A percentile compares a stretch with the other conserved stretches of the same genome.
phyloP scores from a whole-genome alignment of 306 rosid genomes.

The Inga laurina region DNA sequence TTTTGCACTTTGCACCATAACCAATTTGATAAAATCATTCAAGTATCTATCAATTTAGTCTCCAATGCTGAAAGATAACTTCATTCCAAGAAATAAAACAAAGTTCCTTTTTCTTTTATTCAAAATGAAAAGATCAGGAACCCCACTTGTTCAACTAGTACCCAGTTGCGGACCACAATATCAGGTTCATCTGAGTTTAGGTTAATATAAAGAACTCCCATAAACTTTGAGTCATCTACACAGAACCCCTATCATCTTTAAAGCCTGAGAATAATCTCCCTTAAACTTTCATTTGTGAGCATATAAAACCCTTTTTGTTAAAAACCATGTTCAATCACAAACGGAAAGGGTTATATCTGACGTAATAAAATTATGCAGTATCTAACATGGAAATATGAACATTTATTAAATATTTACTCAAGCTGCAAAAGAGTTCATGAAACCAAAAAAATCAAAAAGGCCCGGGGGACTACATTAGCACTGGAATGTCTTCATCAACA shows the following conservation, averaged over 20 bases:
- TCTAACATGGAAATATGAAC: background rate
- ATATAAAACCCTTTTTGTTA: background rate
- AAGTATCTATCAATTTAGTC: background rate
- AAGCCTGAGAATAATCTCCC: background rate
- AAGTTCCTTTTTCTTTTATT: background rate
- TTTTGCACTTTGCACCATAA: background rate
- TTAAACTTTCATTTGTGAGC: background rate
- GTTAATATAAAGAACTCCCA: too few relatives aligned
- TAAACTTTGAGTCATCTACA: background rate
- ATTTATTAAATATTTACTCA: background rate
- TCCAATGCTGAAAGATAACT: background rate
- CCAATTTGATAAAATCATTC: background rate
- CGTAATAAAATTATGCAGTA: too few relatives aligned
- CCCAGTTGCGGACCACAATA: too few relatives aligned
- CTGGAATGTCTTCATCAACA: too few relatives aligned
- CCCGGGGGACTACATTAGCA: too few relatives aligned
- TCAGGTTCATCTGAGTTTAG: background rate
- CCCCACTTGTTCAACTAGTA: background rate
- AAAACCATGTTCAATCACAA: background rate
- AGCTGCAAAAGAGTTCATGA: background rate
- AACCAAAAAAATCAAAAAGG: background rate
- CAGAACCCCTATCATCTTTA: background rate
- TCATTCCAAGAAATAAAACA: constrained; percentile 20
- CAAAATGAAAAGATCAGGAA: background rate
- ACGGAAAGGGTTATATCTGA: background rate